Base-by-base conservation (phyloP, 805 yeast genomes). In the Yarrowia sp. region DNA sequence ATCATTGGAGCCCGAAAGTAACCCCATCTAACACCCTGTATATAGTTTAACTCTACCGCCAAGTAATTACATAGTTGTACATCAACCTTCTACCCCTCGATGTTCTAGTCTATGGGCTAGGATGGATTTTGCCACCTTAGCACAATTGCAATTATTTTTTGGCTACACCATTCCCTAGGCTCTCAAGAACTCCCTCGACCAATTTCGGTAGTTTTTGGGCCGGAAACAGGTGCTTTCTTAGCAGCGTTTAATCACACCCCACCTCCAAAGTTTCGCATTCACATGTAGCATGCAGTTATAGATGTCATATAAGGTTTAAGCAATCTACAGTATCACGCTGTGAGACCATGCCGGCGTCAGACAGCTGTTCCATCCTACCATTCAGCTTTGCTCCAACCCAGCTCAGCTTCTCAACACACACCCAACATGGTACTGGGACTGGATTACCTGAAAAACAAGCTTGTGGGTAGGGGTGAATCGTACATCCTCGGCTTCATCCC, bases 401-500 rank as follows among this genome's bases (percentile, higher is more conserved):
- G 48, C 18, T 14, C 7, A 8, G 31, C 53, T 0, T 17, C 10
- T 33, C 53, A 13, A 48, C 53, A 32, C 22, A 15, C 36, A 8
- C 28, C 15, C 18, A 51, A 17, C 17, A 51, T 55, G 61, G 61
- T 55, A 18, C 47, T 55, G 45, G 61, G 61, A 18, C 15, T 58
- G 43, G 51, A 43, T 22, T 58, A 58, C 44, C 43, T 43, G 28
- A 58, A 58, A 36, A 58, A 44, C 41, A 58, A 58, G 22, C 9
- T 43, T 1, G 42, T 58, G 28, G 64, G 64, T 10, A 58, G 44
- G 28, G 41, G 64, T 14, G 64, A 58, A 18, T 15, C 42, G 31
- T 43, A 43, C 51, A 33, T 58, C 15, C 51, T 58, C 28, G 50
- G 51, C 33, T 58, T 58, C 51, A 58, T 58, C 22, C 64, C 64